Conservation (phyloP, 2,329 filamentous ascomycete genomes). For the Fusarium floridanum region DNA sequence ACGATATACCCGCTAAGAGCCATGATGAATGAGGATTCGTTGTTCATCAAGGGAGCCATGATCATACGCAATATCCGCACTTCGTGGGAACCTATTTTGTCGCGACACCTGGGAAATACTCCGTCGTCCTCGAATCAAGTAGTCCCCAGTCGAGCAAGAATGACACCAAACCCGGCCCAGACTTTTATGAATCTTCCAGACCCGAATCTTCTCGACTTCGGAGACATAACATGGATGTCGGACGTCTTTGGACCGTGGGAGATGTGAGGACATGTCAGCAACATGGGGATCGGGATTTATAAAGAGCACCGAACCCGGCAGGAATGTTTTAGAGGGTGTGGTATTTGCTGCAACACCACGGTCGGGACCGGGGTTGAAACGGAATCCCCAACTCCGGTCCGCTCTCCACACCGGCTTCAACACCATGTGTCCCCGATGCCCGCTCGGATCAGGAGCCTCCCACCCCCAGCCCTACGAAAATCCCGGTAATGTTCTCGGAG, state of each 20-base stretch:
- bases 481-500: conserved; percentile 10
- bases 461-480: conserved; percentile 23
- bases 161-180: conserved; percentile 23
- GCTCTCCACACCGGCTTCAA: conserved; percentile 29
- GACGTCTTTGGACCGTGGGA: conserved; percentile 56
- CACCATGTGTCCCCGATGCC: conserved; percentile 15
- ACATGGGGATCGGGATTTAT: background rate
- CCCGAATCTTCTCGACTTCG: conserved; percentile 49
- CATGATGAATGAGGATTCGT: conserved; percentile 46
- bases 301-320: conserved; percentile 1
- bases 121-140: conserved; percentile 49
- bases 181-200: conserved; percentile 39
- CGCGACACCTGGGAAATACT: conserved; percentile 46
- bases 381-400: conserved; percentile 10
- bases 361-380: conserved; percentile 24
- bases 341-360: background rate
- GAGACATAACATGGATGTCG: conserved; percentile 54
- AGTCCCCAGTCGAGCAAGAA: conserved; percentile 23
- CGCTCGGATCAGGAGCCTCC: conserved; percentile 13
- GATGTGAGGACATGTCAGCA: conserved; percentile 37
- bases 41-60: conserved; percentile 52
- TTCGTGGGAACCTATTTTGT: conserved; percentile 54
- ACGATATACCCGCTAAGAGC: conserved; percentile 46
- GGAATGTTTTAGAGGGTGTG: background rate
- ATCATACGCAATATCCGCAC: conserved; percentile 52